Evolutionary conservation across 1,284 basidiomycete species (phyloP), one percentile per base, ranked within the genome.

Genomic region (Blastosporella zonata): DNA sequence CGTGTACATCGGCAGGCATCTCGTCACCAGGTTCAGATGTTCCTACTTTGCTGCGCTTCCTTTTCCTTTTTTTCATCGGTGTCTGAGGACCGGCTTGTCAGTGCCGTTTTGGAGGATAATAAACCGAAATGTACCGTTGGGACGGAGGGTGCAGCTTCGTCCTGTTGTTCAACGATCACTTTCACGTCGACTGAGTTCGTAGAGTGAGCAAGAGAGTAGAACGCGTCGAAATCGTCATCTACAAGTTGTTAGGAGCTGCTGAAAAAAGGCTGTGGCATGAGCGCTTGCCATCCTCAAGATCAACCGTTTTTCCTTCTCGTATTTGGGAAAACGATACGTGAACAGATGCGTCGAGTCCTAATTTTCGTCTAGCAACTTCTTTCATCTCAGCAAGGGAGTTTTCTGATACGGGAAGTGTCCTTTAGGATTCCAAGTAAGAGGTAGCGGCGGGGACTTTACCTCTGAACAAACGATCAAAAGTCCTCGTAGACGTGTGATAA

Each of bases 201-300:
- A 13, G 68, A 61, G 43, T 65, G 68, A 18, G 77, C 71, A 34
- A 73, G 63, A 7, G 74, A 67, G 50, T 69, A 65, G 62, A 90
- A 86, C 1, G 86, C 87, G 44, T 82, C 81, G 53, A 88, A 90
- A 62, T 90, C 87, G 40, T 85, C 87, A 39, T 87, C 87, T 90
- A 37, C 8, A 37, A 27, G 36, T 34, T 43, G 25, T 36, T 38
- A 27, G 23, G 42, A 43, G 21, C 41, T 34, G 15, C n/a, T 17
- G 4, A 6, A 34, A 33, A 37, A 40, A 46, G 38, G 22, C 37
- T 37, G 15, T 20, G 28, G 23, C 22, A 15, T 15, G 31, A 34
- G 33, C 21, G 59, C 74, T 53, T 58, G 87, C 87, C 84, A 60
- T 90, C 87, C 43, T 87, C 86, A 21, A 90, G 70, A 61, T 85